Percentiles rank a stretch among this genome's conserved stretches.
Conservation (phyloP, 2,329 filamentous ascomycete species). For the Colletotrichum spinosum region DNA sequence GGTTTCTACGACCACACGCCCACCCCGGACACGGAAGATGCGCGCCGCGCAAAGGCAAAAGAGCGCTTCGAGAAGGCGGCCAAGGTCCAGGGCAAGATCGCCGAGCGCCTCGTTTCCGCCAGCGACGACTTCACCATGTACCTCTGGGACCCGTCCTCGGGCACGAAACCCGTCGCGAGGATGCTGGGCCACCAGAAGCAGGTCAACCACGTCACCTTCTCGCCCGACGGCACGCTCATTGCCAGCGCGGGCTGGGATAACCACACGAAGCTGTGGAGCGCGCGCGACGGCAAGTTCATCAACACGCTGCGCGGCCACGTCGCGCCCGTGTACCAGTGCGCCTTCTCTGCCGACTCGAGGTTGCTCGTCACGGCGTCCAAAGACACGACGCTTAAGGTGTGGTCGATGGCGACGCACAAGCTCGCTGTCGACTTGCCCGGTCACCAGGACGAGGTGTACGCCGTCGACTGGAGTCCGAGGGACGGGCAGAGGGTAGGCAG, state of each 20-base stretch:
- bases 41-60: constrained; percentile 79
- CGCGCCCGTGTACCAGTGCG: constrained; percentile 90
- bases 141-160: constrained; percentile 85
- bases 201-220: constrained; percentile 96
- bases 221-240: constrained; percentile 87
- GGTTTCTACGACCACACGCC: constrained; percentile 86
- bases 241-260: constrained; percentile 95
- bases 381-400: constrained; percentile 94
- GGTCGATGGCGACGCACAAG: constrained; percentile 90
- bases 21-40: constrained; percentile 75
- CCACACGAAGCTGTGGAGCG: constrained; percentile 90
- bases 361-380: constrained; percentile 88
- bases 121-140: constrained; percentile 98
- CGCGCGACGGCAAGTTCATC: constrained; percentile 79
- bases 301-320: constrained; percentile 89
- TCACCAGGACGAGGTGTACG: constrained; percentile 93
- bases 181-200: constrained; percentile 96
- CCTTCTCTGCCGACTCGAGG: constrained; percentile 93
- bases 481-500: constrained; percentile 91
- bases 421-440: constrained; percentile 84
- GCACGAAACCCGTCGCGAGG: constrained; percentile 86
- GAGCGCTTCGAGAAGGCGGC: constrained; percentile 89
- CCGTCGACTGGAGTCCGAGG: constrained; percentile 88
- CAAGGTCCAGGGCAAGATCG: constrained; percentile 78
- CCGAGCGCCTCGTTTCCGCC: constrained; percentile 88